Conservation (phyloP, 139 green algal genomes). For the Yamagishiella unicocca region DNA sequence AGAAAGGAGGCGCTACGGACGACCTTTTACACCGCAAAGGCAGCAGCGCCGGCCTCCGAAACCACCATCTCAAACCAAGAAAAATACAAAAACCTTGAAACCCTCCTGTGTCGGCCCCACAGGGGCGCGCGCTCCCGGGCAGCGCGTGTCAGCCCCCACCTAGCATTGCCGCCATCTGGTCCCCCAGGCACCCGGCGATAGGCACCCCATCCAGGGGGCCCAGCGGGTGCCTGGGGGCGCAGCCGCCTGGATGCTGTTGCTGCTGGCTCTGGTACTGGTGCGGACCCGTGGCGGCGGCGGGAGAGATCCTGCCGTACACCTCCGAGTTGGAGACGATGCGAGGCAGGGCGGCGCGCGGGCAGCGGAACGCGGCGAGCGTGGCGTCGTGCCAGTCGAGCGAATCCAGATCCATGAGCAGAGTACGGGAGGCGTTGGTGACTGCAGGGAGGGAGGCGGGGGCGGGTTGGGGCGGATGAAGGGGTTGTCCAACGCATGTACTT, state of each 20-base stretch:
- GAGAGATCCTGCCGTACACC: constrained; percentile 44
- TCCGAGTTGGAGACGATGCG: constrained; percentile 89
- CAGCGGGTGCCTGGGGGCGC: constrained; percentile 48
- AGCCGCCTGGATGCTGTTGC: constrained; percentile 58
- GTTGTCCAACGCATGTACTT: no score
- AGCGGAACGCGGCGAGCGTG: constrained; percentile 77
- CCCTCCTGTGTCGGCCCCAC: no score
- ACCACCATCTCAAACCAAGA: no score
- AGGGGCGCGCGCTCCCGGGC: no score
- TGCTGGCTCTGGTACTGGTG: not conserved
- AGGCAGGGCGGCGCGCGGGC: constrained; percentile 89
- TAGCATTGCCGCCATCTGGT: constrained; percentile 95
- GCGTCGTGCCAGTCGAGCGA: constrained; percentile 83
- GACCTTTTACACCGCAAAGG: no score
- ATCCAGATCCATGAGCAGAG: constrained; percentile 92
- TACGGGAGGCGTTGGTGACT: constrained; percentile 95
- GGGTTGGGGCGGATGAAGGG: not conserved
- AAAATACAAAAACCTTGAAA: no score
- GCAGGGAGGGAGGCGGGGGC: not conserved
- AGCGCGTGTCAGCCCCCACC: no score
- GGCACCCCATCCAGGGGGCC: constrained; percentile 77
- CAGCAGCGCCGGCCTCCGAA: no score
- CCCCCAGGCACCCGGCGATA: constrained; percentile 94
- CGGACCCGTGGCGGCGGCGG: not conserved
- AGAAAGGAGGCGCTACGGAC: no score